Conservation (phyloP, 1,139 yeast species). For the Geotrichum klebahnii region DNA sequence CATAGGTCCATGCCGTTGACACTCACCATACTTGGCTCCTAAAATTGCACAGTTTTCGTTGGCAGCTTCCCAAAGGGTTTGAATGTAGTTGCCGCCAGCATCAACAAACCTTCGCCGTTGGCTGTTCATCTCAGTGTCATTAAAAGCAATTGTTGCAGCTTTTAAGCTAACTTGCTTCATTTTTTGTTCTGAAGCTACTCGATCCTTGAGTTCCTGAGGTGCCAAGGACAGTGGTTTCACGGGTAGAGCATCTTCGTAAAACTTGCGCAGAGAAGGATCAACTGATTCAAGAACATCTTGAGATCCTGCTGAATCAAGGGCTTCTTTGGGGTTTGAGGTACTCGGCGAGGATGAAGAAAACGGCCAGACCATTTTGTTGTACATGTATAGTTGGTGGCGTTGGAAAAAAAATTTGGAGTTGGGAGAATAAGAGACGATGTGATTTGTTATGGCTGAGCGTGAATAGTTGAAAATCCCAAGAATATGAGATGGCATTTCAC, state of each 20-base stretch:
- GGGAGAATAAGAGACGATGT: too few relatives aligned
- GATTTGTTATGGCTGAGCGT: too few relatives aligned
- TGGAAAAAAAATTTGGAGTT: too few relatives aligned
- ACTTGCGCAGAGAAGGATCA: constrained; percentile 15
- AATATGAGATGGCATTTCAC: too few relatives aligned
- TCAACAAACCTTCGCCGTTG: constrained; percentile 13
- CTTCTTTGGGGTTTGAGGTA: neutral
- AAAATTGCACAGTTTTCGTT: constrained; percentile 21
- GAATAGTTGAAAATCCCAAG: too few relatives aligned
- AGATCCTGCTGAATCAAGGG: neutral
- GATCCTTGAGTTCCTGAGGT: constrained; percentile 19
- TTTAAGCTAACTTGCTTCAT: constrained; percentile 6
- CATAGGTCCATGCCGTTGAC: constrained; percentile 20
- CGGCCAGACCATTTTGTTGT: constrained; percentile 22
- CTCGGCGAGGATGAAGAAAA: constrained; percentile 3
- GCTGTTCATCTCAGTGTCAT: constrained; percentile 17
- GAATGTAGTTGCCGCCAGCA: constrained; percentile 17
- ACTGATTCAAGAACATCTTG: constrained; percentile 10
- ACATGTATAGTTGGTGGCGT: too few relatives aligned
- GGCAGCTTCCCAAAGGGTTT: constrained; percentile 22
- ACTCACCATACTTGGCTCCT: constrained; percentile 19
- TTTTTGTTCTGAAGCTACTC: constrained; percentile 13
- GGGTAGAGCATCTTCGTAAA: constrained; percentile 20
- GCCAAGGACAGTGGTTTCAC: constrained; percentile 21
- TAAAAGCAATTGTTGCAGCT: constrained; percentile 14